Base-by-base conservation (phyloP, 2,329 filamentous ascomycete genomes). In the Botryotinia globosa region DNA sequence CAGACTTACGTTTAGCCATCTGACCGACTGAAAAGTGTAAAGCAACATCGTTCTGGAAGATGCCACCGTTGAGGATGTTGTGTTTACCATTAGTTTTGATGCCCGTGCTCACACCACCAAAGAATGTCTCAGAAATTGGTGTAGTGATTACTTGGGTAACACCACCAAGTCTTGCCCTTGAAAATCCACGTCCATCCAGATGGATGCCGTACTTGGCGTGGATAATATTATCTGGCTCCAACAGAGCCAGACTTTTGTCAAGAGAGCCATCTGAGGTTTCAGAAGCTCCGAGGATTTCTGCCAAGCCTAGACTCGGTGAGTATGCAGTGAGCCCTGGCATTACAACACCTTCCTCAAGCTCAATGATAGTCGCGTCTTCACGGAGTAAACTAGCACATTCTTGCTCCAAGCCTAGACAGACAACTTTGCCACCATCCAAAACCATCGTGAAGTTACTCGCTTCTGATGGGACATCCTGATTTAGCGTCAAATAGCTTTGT, bases 301-400 rank as follows among this genome's bases (percentile, higher is more conserved):
- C 78, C 6, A 88, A 80, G 1, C 87, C 87, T 3, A 89, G 82
- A 12, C 79, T 77, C 8, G 82, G 81, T 6, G 85, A 83, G 48
- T 88, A 81, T 3, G 85, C 83, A n/a, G 84, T 87, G 45, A 88
- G 77, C 0, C 85, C 83, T 4, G 86, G 84, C 12, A 84, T 81
- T 51, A 87, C 76, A 74, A 87, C 79, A 4, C 86, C 87, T 59
- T 88, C 80, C 22, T 80, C 63, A 5, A 88, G 81, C 5, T 79
- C 48, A 25, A 87, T 77, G 6, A 77, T 74, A 32, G 77, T 76
- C 69, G 77, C 73, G 32, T 76, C 73, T 3, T 76, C 34, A 14
- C 74, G 71, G 25, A 80, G 73, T 32, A 67, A 34, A 1, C 77
- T 74, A 9, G 76, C 72, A n/a, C 85, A 85, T 8, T 76, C 29